phyloP scores from a whole-genome alignment of 1,284 basidiomycete genomes.

The Agroathelia rolfsii region DNA sequence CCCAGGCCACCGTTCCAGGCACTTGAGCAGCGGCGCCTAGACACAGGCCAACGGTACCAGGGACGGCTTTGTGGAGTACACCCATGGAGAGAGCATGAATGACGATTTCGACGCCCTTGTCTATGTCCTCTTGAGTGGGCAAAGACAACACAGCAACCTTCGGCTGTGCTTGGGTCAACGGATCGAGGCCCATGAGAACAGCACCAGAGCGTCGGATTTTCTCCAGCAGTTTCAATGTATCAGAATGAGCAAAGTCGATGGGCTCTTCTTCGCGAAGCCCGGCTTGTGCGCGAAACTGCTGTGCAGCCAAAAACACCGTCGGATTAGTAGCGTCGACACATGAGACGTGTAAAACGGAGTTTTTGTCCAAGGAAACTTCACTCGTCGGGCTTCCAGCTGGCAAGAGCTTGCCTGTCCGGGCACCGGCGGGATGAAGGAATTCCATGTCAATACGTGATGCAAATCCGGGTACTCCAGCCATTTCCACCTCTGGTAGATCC shows the following conservation, averaged over 20 bases:
- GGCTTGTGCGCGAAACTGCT: conserved; percentile 33
- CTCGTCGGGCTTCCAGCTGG: conserved; percentile 49
- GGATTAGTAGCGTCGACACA: conserved; percentile 70
- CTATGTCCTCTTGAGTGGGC: conserved; percentile 21
- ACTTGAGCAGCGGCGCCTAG: conserved; percentile 55
- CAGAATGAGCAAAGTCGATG: conserved; percentile 16
- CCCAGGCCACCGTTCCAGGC: conserved; percentile 40
- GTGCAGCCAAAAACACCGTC: conserved; percentile 46
- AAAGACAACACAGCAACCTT: conserved; percentile 54
- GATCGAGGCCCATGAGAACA: conserved; percentile 53
- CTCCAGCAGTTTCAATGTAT: conserved; percentile 35
- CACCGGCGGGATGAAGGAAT: conserved; percentile 57
- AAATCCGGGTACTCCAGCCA: conserved; percentile 58
- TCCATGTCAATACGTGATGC: conserved; percentile 59
- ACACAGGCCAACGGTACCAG: conserved; percentile 67
- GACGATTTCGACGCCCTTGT: conserved; percentile 37
- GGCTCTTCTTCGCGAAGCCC: conserved; percentile 15
- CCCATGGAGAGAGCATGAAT: conserved; percentile 65
- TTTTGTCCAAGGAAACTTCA: conserved; percentile 24
- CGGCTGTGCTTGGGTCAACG: conserved; percentile 51
- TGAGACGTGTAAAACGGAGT: conserved; percentile 30
- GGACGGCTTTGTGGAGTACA: conserved; percentile 60
- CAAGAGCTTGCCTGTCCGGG: conserved; percentile 59
- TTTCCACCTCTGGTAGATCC: conserved; percentile 36
- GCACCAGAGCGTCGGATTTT: conserved; percentile 47